Evolutionary conservation across 2,329 filamentous ascomycete species (phyloP).

Genomic region (Colletotrichum kahawae): DNA sequence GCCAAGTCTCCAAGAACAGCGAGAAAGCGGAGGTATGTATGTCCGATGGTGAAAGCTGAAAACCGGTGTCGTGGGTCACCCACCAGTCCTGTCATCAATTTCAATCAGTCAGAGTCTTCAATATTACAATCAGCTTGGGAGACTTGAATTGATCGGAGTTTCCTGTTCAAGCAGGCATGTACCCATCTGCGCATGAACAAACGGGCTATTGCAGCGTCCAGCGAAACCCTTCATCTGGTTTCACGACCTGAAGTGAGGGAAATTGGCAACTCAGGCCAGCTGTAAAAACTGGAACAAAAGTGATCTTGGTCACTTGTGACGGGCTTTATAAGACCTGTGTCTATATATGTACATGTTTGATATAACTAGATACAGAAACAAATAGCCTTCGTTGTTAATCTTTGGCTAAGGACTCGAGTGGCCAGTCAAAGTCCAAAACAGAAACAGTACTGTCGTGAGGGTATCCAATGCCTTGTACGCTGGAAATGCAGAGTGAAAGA

Average conservation of each 20-base stretch:
- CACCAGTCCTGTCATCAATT: fast-evolving
- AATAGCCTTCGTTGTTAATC: fast-evolving
- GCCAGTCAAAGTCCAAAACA: not conserved
- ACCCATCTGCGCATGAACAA: not conserved
- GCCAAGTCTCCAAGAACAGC: not conserved
- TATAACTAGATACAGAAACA: not conserved
- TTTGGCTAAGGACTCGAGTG: not conserved
- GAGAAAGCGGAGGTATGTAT: not conserved
- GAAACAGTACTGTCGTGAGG: not conserved
- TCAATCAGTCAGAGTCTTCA: not conserved
- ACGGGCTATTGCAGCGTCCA: not conserved
- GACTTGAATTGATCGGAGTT: not conserved
- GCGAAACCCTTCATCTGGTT: not conserved
- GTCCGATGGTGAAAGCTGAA: not conserved
- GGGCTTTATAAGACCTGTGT: not conserved
- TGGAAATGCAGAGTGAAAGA: not conserved
- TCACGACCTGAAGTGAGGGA: not conserved
- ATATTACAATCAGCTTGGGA: not conserved
- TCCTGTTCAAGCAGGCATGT: not conserved
- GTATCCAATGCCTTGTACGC: not conserved
- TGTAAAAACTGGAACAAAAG: not conserved
- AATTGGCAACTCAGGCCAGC: fast-evolving
- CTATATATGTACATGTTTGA: not conserved
- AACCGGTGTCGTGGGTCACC: not conserved
- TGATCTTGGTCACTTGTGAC: fast-evolving